A percentile compares a stretch with the other conserved stretches of the same genome.
Evolutionary conservation across 257 asterid genomes (phyloP).

Genomic region (Petunia axillaris): DNA sequence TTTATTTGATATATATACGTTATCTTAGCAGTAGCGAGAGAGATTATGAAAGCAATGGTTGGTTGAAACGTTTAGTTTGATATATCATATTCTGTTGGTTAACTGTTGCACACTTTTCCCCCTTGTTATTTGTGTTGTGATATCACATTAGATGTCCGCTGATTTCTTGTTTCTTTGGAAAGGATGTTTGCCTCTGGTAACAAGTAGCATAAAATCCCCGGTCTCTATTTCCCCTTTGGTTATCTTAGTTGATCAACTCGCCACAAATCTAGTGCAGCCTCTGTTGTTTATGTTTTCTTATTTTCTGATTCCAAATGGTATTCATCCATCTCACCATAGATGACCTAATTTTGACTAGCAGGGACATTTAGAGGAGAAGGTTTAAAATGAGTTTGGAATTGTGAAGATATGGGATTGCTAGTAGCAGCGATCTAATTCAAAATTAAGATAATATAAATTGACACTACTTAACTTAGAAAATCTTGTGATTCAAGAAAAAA

Average conservation of each 20-base stretch:
- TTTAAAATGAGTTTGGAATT: constrained; percentile 8
- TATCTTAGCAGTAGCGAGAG: too few species aligned
- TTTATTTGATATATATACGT: too few species aligned
- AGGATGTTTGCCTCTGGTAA: background rate
- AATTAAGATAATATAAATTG: background rate
- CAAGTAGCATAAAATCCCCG: background rate
- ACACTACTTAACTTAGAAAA: background rate
- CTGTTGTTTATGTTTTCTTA: background rate
- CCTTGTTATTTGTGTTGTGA: background rate
- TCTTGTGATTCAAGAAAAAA: background rate
- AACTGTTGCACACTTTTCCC: background rate
- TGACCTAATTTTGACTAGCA: background rate
- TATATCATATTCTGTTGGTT: background rate
- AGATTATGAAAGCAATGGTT: too few species aligned
- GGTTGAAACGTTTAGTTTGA: too few species aligned
- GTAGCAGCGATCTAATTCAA: background rate
- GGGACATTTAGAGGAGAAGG: background rate
- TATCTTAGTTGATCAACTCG: constrained; percentile 12
- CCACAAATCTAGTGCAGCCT: background rate
- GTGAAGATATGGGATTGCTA: background rate
- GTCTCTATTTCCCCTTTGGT: background rate
- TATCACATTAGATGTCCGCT: constrained; percentile 2
- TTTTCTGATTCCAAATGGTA: background rate
- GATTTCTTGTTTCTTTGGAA: background rate
- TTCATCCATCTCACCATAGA: background rate